Base-by-base conservation (phyloP, 805 yeast genomes). In the Metschnikowia chrysomelidarum region DNA sequence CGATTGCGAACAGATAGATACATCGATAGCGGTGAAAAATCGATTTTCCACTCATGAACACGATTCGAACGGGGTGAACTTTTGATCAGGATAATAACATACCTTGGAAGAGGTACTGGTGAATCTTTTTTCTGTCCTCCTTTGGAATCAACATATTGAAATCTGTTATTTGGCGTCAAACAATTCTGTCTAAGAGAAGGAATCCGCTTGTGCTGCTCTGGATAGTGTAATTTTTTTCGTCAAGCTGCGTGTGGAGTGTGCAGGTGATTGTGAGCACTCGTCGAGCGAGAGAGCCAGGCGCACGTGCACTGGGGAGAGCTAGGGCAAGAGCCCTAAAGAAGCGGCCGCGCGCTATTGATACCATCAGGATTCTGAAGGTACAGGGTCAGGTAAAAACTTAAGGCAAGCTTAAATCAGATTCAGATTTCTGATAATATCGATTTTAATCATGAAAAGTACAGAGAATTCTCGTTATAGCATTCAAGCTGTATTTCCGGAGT, bases 61-160 rank as follows among this genome's bases (percentile, higher is more conserved):
- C n/a, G n/a, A n/a, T n/a, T n/a, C n/a, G n/a, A n/a, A 19, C 19
- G 24, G 4, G 20, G 26, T 18, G 29, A n/a, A n/a, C n/a, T n/a
- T 7, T 20, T 11, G 14, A 30, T 18, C n/a, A 30, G 15, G 22
- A 30, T 24, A 27, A 10, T 22, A 53, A 82, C 93, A 71, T 82
- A 85, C 94, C 94, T 76, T 88, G 89, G 87, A 89, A 93, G 76
- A 93, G 93, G 86, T 89, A 84, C 74, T 82, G 86, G 94, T 88
- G 96, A 74, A 93, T 93, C 89, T 87, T 87, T 80, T 87, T 87
- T 84, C 99, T 89, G 75, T 93, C 98, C 76, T 87, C 95, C 79
- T 87, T 93, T 78, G 99, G 98, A 82, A 93, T 93, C 80, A 93
- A 82, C 99, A 93, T 93, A 67, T 47, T 66, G 54, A 38, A 38